Evolutionary conservation across 192 early-diverging fungal genomes (phyloP).

Genomic region (Entomortierella lignicola): DNA sequence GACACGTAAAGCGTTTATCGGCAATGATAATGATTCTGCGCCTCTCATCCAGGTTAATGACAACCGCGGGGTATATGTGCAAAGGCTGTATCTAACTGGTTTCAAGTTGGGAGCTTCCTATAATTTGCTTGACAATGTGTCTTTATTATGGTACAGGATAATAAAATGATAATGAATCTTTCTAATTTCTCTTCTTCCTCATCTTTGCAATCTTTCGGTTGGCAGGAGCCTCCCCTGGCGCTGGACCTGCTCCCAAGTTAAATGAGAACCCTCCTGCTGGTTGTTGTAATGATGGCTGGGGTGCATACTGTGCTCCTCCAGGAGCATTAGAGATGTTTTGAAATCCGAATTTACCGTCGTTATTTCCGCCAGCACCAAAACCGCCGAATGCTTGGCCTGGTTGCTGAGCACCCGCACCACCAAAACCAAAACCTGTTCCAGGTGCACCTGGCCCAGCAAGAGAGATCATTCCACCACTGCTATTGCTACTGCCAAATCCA

Average conservation of each 20-base stretch:
- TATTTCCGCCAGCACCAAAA: conserved; percentile 25
- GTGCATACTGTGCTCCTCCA: conserved; percentile 23
- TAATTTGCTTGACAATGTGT: too few species aligned
- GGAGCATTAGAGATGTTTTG: conserved; percentile 24
- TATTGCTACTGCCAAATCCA: neutral
- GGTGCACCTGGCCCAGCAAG: conserved; percentile 3
- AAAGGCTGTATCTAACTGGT: too few species aligned
- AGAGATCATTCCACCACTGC: conserved; percentile 1
- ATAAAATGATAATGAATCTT: too few species aligned
- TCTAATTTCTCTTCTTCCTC: conserved; percentile 14
- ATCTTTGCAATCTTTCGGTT: conserved; percentile 38
- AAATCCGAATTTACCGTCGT: conserved; percentile 18
- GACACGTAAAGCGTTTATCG: too few species aligned
- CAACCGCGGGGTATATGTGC: too few species aligned
- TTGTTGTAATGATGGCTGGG: neutral
- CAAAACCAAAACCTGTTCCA: neutral
- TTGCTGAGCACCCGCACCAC: neutral
- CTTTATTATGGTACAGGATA: too few species aligned
- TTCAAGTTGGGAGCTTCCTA: too few species aligned
- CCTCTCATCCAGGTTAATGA: too few species aligned
- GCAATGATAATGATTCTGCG: too few species aligned
- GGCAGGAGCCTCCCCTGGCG: conserved; percentile 5
- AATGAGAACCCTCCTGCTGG: conserved; percentile 23
- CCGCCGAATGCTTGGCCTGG: neutral
- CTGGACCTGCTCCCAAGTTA: conserved; percentile 26